Evolutionary conservation across 2,329 filamentous ascomycete genomes (phyloP).

Genomic region (Alternaria longipes): DNA sequence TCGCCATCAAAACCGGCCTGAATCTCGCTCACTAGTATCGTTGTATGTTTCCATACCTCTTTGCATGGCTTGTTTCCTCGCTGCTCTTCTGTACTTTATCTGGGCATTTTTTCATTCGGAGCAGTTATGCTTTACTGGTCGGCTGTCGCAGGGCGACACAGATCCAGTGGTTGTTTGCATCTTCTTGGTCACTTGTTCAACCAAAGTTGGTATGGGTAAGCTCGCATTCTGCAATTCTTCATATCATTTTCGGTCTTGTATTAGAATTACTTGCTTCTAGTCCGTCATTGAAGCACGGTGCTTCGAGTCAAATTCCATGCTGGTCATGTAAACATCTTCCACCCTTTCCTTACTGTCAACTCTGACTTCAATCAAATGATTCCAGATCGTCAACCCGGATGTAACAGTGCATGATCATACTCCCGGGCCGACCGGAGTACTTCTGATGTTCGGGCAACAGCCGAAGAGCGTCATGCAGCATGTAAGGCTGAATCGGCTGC

Average conservation of each 20-base stretch:
- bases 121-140: neutral
- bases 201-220: neutral
- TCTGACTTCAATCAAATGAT: neutral
- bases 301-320: constrained; percentile 1
- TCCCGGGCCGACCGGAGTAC: neutral
- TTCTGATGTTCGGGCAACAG: neutral
- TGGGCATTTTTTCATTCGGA: neutral
- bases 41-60: neutral
- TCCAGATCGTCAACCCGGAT: neutral
- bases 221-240: neutral
- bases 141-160: neutral
- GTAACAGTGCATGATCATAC: neutral
- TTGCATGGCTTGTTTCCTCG: neutral
- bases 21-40: neutral
- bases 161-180: neutral
- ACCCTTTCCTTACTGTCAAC: neutral
- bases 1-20: constrained; percentile 26
- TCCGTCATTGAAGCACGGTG: neutral
- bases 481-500: neutral
- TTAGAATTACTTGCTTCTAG: neutral
- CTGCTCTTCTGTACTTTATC: neutral
- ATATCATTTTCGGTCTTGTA: neutral
- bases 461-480: constrained; percentile 1
- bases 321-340: neutral
- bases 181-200: neutral